Base-by-base conservation (phyloP, 768 basidiomycete species). In the Cystobasidium tubakii region DNA sequence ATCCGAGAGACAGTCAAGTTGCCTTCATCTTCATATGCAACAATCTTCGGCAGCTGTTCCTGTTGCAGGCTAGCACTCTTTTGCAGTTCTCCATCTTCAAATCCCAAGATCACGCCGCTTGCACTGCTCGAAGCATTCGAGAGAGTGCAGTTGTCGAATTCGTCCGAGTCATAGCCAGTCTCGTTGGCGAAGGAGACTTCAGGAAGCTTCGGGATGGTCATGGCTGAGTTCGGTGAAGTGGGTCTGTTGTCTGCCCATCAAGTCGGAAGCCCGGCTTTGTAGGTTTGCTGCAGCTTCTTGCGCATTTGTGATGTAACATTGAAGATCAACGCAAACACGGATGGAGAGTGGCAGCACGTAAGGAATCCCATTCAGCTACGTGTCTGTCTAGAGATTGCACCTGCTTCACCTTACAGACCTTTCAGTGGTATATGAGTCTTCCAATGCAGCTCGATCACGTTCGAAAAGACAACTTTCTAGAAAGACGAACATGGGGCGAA, bases 21-120 rank as follows among this genome's bases (percentile, higher is more conserved):
- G 4, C 1, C 53, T 42, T 71, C 69, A 44, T 71, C 69, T 21
- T 36, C 33, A 36, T 21, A 31, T 6, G 4, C 17, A 50, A 50
- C 21, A 19, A 21, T 21, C 39, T 55, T 27, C 10, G 31, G 44
- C 21, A 7, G 66, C 29, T 53, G 43, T 27, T 50, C n/a, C 44
- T 50, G 27, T 19, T 53, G 57, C 46, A 2, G 25, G 50, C 27
- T 7, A 46, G 10, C 17, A 23, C 1, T 7, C 7, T 6, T 17
- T 53, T 29, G 43, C 53, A 71, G 50, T 25, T 71, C 55, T 4
- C 69, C 69, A 60, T 71, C 69, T 6, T 71, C 69, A 71, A 71
- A 71, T 4, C 69, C 69, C 31, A 71, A 36, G 50, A 71, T 60
- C 29, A 60, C 69, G 53, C 55, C 54, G 55, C 69, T 71, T 17